phyloP scores from a whole-genome alignment of 140 eudicot species.

The Senecio squalidus region DNA sequence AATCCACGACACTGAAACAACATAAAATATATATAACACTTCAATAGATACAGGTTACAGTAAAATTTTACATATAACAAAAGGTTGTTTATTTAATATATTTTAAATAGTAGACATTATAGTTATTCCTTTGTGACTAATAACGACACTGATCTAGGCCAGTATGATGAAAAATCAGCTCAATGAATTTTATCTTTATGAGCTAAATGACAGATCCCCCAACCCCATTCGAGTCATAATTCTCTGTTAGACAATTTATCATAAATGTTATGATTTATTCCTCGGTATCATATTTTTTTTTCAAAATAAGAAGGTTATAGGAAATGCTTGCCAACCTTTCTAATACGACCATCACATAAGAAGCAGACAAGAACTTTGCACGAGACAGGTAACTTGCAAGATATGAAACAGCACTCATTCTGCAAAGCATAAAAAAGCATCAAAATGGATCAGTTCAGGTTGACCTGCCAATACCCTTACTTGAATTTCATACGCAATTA shows the following conservation, averaged over 20 bases:
- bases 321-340: slow-evolving; percentile 40
- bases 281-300: too few relatives aligned
- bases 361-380: slow-evolving; percentile 57
- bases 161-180: background rate
- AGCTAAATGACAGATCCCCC: background rate
- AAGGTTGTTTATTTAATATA: too few relatives aligned
- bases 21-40: background rate
- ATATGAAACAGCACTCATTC: slow-evolving; percentile 93
- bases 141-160: background rate
- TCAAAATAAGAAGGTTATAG: too few relatives aligned
- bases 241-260: too few relatives aligned
- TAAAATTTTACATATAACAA: background rate
- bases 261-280: too few relatives aligned
- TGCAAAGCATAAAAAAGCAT: slow-evolving; percentile 32
- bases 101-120: too few relatives aligned
- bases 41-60: slow-evolving; percentile 5
- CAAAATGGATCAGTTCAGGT: background rate
- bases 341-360: slow-evolving; percentile 39
- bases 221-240: too few relatives aligned
- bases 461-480: background rate
- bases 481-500: too few relatives aligned
- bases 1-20: slow-evolving; percentile 60
- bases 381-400: slow-evolving; percentile 92
- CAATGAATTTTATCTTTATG: background rate
- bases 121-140: too few relatives aligned